Conservation (phyloP, 805 yeast genomes). For the Metschnikowia bowlesiae region DNA sequence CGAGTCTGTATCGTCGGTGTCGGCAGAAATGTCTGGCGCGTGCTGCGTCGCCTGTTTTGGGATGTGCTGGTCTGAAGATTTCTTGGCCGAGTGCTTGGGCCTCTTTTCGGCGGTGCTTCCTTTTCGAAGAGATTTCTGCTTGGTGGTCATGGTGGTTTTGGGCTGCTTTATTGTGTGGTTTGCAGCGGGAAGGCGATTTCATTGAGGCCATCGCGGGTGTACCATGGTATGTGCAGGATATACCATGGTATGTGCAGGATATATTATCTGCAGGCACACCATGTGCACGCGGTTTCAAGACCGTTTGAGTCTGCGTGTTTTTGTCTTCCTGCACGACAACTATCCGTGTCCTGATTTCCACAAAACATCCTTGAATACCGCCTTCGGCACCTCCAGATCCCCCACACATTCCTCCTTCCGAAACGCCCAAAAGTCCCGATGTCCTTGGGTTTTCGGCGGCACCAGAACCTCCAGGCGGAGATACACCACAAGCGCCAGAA, state of each 20-base stretch:
- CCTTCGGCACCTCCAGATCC: not conserved
- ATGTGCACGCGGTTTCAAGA: not conserved
- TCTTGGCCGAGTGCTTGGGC: too few species aligned
- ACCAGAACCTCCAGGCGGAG: conserved; percentile 9
- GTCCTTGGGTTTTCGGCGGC: not conserved
- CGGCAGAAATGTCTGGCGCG: not conserved
- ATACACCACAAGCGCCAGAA: conserved; percentile 8
- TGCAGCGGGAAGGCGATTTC: not conserved
- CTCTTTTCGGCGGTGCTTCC: not conserved
- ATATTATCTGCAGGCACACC: not conserved
- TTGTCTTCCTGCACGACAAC: not conserved
- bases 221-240: too few species aligned
- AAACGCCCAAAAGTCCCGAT: not conserved
- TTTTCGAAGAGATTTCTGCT: not conserved
- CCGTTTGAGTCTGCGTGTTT: not conserved
- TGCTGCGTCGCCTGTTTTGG: not conserved
- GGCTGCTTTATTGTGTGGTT: not conserved
- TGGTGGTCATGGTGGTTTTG: not conserved
- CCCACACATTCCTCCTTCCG: too few species aligned
- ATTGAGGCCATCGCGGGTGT: not conserved
- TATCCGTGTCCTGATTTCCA: too few species aligned
- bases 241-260: not conserved
- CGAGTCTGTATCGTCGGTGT: conserved; percentile 12
- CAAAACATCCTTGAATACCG: too few species aligned
- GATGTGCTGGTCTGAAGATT: not conserved